Evolutionary conservation across 345 rosid species (phyloP), one percentile per base, ranked within the genome.

Genomic region (Gossypium ekmanianum): DNA sequence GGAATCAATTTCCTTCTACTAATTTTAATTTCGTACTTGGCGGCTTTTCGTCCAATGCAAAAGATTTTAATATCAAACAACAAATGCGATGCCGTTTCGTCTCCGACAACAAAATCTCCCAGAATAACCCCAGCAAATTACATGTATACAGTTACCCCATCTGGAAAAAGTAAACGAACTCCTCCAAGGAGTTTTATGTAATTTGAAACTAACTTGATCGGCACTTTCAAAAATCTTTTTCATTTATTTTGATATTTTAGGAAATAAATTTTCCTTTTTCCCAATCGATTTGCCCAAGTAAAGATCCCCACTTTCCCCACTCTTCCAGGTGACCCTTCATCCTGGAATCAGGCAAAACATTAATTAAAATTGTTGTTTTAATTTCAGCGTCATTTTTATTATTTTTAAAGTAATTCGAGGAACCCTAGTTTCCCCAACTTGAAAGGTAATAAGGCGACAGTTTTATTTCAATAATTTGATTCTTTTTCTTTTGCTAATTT

Each of bases 391-490:
- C 26, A 9, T 50, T 17, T 50, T 16, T 2, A 3, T 13, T 47
- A 4, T 68, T 48, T 24, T 24, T 11, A 10, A 7, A 57, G 13
- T 50, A n/a, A 70, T 52, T 70, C 27, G 26, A n/a, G 27, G n/a
- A 29, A 55, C 74, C 74, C 48, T 70, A 70, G 48, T 11, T 70
- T 70, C 73, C 55, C 61, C 47, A n/a, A 70, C 27, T 70, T 52
- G 11, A 34, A 70, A 70, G 61, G 61, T 70, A 34, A 70, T 52
- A n/a, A 54, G 43, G 3, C 48, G 61, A 58, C 54, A 48, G 14
- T 54, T 70, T 52, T 29, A 29, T 17, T 70, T 69, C 73, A 16
- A 68, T 68, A 52, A 20, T 66, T 34, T 66, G 55, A 44, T 66
- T 18, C 13, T 12, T 13, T 7, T 17, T 0, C 27, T 5, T n/a